phyloP scores from a whole-genome alignment of 2,329 filamentous ascomycete species.

The Knoxdaviesia capensis region DNA sequence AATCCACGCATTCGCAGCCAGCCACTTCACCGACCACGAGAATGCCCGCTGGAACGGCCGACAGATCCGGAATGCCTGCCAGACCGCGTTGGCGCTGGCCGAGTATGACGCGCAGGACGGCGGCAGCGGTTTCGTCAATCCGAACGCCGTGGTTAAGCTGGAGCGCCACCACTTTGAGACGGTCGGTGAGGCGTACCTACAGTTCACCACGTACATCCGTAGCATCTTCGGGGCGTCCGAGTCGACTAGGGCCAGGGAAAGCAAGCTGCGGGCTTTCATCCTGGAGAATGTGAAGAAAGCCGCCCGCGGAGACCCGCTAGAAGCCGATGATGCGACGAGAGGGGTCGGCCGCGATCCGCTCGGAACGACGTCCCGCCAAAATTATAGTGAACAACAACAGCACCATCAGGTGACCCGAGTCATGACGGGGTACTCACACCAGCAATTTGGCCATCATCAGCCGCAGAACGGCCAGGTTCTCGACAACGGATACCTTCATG shows the following conservation, averaged over 20 bases:
- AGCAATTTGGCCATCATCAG: background rate
- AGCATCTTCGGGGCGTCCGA: constrained; percentile 1
- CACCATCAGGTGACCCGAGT: background rate
- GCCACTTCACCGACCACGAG: constrained; percentile 5
- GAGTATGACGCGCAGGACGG: constrained; percentile 19
- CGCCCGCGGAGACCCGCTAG: background rate
- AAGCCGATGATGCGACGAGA: background rate
- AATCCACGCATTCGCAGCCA: constrained; percentile 7
- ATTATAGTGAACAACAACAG: too few species aligned
- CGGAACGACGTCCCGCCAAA: background rate
- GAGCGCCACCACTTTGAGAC: constrained; percentile 6
- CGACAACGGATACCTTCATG: too few species aligned
- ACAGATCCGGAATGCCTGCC: constrained; percentile 14
- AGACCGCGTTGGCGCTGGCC: constrained; percentile 15
- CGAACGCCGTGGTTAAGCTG: constrained; percentile 5
- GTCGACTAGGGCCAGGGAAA: too few species aligned
- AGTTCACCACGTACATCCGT: constrained; percentile 8
- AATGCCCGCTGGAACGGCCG: constrained; percentile 12
- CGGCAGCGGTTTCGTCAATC: constrained; percentile 7
- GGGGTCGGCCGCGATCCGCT: background rate
- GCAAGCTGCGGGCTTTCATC: too few species aligned
- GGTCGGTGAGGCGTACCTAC: constrained; percentile 7
- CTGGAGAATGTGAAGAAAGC: too few species aligned
- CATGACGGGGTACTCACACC: background rate
- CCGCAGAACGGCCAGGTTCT: background rate